Evolutionary conservation across 2,329 filamentous ascomycete species (phyloP).

Genomic region (Neoscytalidium dimidiatum): DNA sequence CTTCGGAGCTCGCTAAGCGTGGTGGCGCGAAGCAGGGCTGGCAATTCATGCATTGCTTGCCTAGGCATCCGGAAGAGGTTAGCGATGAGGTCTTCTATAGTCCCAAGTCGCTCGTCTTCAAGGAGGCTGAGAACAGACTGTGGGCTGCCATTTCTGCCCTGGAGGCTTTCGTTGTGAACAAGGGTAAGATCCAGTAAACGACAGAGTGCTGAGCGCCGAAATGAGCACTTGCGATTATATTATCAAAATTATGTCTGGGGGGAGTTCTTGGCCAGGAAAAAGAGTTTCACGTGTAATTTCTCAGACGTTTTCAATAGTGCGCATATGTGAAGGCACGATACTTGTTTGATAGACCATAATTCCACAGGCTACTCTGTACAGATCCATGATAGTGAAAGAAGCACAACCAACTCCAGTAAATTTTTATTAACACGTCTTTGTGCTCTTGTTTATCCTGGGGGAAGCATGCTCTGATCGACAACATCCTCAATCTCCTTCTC

Average conservation of each 20-base stretch:
- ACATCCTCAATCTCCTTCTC: conserved; percentile 91
- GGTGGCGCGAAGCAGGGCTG: conserved; percentile 86
- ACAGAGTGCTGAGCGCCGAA: not conserved
- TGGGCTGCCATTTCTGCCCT: conserved; percentile 85
- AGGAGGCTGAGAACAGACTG: conserved; percentile 89
- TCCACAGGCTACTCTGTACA: conserved; percentile 7
- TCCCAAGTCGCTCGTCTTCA: conserved; percentile 81
- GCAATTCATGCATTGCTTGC: conserved; percentile 99
- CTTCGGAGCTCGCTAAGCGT: conserved; percentile 75
- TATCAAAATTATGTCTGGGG: not conserved
- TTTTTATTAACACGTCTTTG: conserved; percentile 5
- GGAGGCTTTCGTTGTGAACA: conserved; percentile 92
- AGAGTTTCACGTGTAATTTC: not conserved
- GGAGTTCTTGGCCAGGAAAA: conserved; percentile 15
- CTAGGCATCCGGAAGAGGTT: conserved; percentile 89
- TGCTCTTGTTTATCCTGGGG: conserved; percentile 69
- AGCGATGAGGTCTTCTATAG: conserved; percentile 94
- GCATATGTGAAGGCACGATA: not conserved
- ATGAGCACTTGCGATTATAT: not conserved
- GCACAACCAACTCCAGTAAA: conserved; percentile 1
- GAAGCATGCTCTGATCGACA: conserved; percentile 90
- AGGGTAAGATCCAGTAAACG: conserved; percentile 65
- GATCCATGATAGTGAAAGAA: not conserved
- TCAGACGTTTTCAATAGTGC: not conserved
- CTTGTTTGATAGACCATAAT: conserved; percentile 5